Base-by-base conservation (phyloP, 306 rosid species). In the Ceratonia siliqua region DNA sequence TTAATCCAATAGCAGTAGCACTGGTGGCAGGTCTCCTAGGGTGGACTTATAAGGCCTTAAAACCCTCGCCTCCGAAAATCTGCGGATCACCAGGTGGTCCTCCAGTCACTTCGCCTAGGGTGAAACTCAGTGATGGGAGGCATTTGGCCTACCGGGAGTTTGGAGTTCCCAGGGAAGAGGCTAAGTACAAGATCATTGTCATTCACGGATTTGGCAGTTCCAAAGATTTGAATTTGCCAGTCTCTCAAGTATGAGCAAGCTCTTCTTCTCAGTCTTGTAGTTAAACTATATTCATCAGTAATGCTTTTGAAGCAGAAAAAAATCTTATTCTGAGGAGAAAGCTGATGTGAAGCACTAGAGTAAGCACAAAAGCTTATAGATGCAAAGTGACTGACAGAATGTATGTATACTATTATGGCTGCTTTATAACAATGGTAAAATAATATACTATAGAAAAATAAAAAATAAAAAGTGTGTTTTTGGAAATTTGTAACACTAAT, bases 31-130 rank as follows among this genome's bases (percentile, higher is more conserved):
- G 89, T 74, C 50, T 89, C 8, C 28, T 86, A 5, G 88, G 97
- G 61, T 82, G 82, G 86, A 75, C 59, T 55, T 86, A 89, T 75
- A 82, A 73, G 77, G 86, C 87, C 20, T 49, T 85, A 61, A 86
- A 76, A 83, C 92, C 95, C 4, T 89, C 96, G 2, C 83, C 82
- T 54, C 90, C 96, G 0, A 87, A 78, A 83, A 63, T 71, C 57
- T 87, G 97, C 25, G 97, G 97, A 42, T 82, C 93, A 11, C 68
- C 76, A 0, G 78, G 66, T 27, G 97, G 93, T 48, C 97, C 98
- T 73, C 76, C 72, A 20, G 59, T 89, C 14, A 81, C 91, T 73
- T 89, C 97, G 20, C 81, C 91, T 4, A 85, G 92, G 72, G 87
- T 89, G 46, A 89, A 78, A 57, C 96, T 91, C 79, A 64, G 79